phyloP scores from a whole-genome alignment of 192 early-diverging fungal genomes.

The Coemansia sp. region DNA sequence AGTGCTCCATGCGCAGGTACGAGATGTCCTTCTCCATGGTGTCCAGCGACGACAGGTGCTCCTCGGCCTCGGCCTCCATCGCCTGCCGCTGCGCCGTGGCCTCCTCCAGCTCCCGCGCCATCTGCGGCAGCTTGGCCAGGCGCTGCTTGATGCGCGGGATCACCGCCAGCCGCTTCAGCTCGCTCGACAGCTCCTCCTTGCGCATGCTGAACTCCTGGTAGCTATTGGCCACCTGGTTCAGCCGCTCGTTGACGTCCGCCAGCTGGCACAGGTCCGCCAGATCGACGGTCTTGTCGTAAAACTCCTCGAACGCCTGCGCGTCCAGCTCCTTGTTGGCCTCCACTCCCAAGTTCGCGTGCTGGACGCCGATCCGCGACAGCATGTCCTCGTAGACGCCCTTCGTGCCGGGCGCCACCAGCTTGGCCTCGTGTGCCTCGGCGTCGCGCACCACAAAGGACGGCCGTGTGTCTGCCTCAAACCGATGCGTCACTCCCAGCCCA shows the following conservation, averaged over 20 bases:
- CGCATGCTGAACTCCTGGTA: slow-evolving; percentile 49
- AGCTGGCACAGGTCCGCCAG: slow-evolving; percentile 54
- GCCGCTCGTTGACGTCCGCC: slow-evolving; percentile 51
- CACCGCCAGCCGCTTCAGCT: slow-evolving; percentile 45
- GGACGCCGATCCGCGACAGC: slow-evolving; percentile 53
- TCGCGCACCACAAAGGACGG: slow-evolving; percentile 45
- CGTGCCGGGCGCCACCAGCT: slow-evolving; percentile 53
- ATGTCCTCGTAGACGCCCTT: slow-evolving; percentile 59
- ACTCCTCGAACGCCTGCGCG: slow-evolving; percentile 52
- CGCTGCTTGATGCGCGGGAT: slow-evolving; percentile 49
- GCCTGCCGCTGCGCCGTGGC: slow-evolving; percentile 12
- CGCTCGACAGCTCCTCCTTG: slow-evolving; percentile 44
- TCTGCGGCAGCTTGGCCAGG: slow-evolving; percentile 40
- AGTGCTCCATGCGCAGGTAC: slow-evolving; percentile 50
- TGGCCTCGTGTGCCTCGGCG: slow-evolving; percentile 51
- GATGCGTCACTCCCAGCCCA: slow-evolving; percentile 38
- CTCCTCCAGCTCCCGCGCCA: slow-evolving; percentile 40
- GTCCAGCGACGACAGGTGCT: slow-evolving; percentile 22
- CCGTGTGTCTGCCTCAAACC: slow-evolving; percentile 38
- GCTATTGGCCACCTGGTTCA: slow-evolving; percentile 54
- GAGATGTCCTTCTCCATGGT: slow-evolving; percentile 46
- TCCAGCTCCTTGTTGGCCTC: slow-evolving; percentile 47
- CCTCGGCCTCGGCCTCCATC: slow-evolving; percentile 40
- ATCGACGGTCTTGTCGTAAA: slow-evolving; percentile 56
- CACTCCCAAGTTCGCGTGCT: slow-evolving; percentile 45